These are phyloP conservation scores for Aspergillus incahuasiensis DNA, from an alignment of 495 filamentous ascomycete species.

Conservation along the genomic window DNA sequence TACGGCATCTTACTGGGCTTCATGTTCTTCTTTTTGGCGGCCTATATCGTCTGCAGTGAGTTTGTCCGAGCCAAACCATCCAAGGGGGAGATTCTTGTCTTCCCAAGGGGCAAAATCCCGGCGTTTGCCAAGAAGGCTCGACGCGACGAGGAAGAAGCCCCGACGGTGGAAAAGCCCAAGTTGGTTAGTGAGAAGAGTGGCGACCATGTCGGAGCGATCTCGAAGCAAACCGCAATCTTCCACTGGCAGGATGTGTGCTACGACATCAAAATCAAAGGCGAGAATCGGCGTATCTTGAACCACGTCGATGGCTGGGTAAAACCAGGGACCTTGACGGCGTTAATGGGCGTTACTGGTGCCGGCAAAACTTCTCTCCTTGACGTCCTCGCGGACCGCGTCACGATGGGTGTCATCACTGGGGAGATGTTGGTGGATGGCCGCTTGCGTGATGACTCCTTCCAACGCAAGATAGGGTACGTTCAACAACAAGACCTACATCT, in stretches of 20 bases:
- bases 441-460: slow-evolving; percentile 72
- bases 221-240: slow-evolving; percentile 68
- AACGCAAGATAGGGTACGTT: slow-evolving; percentile 88
- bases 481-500: slow-evolving; percentile 92
- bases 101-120: slow-evolving; percentile 70
- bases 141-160: slow-evolving; percentile 24
- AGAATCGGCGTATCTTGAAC: slow-evolving; percentile 70
- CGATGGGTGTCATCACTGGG: slow-evolving; percentile 81
- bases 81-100: slow-evolving; percentile 86
- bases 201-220: slow-evolving; percentile 24
- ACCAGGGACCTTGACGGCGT: slow-evolving; percentile 82
- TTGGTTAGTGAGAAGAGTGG: slow-evolving; percentile 2
- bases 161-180: slow-evolving; percentile 34
- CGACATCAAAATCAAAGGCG: slow-evolving; percentile 81
- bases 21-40: slow-evolving; percentile 58
- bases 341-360: slow-evolving; percentile 67
- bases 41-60: slow-evolving; percentile 71
- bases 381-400: slow-evolving; percentile 65
- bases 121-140: slow-evolving; percentile 51
- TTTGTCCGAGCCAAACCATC: slow-evolving; percentile 71
- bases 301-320: slow-evolving; percentile 88
- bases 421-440: slow-evolving; percentile 81
- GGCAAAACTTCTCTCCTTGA: slow-evolving; percentile 57
- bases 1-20: slow-evolving; percentile 76
- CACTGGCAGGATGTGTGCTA: slow-evolving; percentile 85